Evolutionary conservation across 2,329 filamentous ascomycete species (phyloP), one percentile per base, ranked within the genome.

Genomic region (Pseudogymnoascus sp.): DNA sequence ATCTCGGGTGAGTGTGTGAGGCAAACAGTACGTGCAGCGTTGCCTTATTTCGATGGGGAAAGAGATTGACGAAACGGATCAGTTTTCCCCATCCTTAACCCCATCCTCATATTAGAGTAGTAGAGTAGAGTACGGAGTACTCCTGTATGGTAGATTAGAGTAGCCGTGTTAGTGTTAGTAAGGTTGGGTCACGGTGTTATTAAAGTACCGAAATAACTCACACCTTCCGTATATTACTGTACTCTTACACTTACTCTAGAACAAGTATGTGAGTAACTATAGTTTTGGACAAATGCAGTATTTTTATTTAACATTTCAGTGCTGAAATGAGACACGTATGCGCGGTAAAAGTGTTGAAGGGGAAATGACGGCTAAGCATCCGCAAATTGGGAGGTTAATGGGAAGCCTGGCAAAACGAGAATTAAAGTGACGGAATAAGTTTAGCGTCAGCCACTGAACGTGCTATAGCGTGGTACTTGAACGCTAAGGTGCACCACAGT

Each of bases 21-120:
- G 48, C 4, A 18, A 55, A 55, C 25, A 33, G 48, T 55, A 33
- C 48, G 48, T 55, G 48, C 48, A 29, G 27, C 48, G 48, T 55
- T 33, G 48, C 48, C 48, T 55, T 55, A 55, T 55, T 55, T 55
- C 48, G 33, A 55, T 55, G 48, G 48, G 48, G 48, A 33, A 55
- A 18, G 45, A 31, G 45, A 55, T 55, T 55, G 45, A 55, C 45
- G 45, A 55, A 55, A 33, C 45, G 45, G 45, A 55, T 55, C 45
- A 55, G n/a, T 33, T 31, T 55, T 33, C 45, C 45, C 45, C 45
- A 55, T 55, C 45, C 45, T 55, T 55, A 31, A 55, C 45, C 45
- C 45, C 45, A 55, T 55, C 45, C 45, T 55, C 27, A 55, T 55
- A 55, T 55, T 55, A 55, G 29, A 55, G 48, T 55, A 55, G 27